Evolutionary conservation across 2,329 filamentous ascomycete species (phyloP), one percentile per base, ranked within the genome.

Genomic region (Acrocalymma vagum): DNA sequence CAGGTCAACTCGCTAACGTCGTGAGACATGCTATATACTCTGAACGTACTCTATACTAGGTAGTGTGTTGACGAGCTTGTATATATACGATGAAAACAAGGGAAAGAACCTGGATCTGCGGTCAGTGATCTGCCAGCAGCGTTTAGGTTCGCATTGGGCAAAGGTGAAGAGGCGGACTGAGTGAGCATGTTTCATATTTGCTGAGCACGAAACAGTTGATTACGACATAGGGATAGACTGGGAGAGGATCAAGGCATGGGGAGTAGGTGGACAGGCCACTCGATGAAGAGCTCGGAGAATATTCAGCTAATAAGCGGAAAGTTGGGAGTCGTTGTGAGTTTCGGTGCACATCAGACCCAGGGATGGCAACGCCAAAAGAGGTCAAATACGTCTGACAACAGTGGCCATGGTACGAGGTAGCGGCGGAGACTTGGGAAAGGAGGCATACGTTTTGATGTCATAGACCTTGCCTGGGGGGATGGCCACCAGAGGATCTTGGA

Each of bases 1-100:
- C 25, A 11, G 30, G 38, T 60, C 48, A 60, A 48, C n/a, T n/a
- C n/a, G n/a, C n/a, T n/a, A n/a, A n/a, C n/a, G n/a, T n/a, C n/a
- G n/a, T n/a, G n/a, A n/a, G n/a, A n/a, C n/a, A n/a, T n/a, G 24
- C 28, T 28, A 20, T 17, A 9, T 13, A 8, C 16, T 15, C 10
- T 9, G 11, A 17, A 84, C 81, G 52, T 82, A 79, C 45, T 72
- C 71, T 31, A 92, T 72, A 51, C 83, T 82, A 3, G 75, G 67
- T 9, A 77, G 68, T 55, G 87, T 82, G 58, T 82, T 83, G 70
- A 87, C 80, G 23, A 95, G 83, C 43, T 81, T 78, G 71, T 94
- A 93, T 53, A 92, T 93, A 65, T 90, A 90, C 28, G 79, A 85
- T 17, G 84, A 86, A 71, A 93, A 93, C 11, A 91, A 77, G 2